Conservation (phyloP, 805 yeast species). For the Cyberlindnera maritima region DNA sequence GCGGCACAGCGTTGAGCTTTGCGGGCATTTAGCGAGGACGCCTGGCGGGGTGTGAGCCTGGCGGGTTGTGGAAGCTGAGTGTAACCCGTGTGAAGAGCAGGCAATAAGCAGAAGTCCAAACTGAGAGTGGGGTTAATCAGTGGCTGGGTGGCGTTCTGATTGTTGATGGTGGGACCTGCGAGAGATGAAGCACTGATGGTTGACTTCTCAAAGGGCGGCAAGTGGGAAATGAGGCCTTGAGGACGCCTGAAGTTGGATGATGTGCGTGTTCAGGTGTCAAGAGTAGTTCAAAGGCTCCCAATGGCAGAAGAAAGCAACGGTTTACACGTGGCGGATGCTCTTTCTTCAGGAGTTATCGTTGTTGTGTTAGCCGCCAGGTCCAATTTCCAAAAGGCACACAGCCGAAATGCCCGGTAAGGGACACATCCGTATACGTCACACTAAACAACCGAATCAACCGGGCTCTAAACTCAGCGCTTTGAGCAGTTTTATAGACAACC, state of each 20-base stretch:
- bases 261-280: too few species aligned
- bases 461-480: background rate
- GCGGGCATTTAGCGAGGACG: constrained; percentile 19
- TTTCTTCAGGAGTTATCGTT: background rate
- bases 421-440: background rate
- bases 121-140: too few species aligned
- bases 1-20: constrained; percentile 15
- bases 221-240: too few species aligned
- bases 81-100: too few species aligned
- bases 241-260: too few species aligned
- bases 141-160: too few species aligned
- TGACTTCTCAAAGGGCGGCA: too few species aligned
- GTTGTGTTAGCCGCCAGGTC: background rate
- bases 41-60: background rate
- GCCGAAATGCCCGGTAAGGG: background rate
- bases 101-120: too few species aligned
- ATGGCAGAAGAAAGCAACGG: background rate
- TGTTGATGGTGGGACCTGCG: too few species aligned
- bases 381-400: constrained; percentile 1
- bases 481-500: too few species aligned
- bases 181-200: too few species aligned
- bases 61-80: too few species aligned
- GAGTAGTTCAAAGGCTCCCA: background rate
- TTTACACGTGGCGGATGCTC: background rate
- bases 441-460: background rate